phyloP scores from a whole-genome alignment of 2,329 filamentous ascomycete species.

The Zymoseptoria ardabiliae region DNA sequence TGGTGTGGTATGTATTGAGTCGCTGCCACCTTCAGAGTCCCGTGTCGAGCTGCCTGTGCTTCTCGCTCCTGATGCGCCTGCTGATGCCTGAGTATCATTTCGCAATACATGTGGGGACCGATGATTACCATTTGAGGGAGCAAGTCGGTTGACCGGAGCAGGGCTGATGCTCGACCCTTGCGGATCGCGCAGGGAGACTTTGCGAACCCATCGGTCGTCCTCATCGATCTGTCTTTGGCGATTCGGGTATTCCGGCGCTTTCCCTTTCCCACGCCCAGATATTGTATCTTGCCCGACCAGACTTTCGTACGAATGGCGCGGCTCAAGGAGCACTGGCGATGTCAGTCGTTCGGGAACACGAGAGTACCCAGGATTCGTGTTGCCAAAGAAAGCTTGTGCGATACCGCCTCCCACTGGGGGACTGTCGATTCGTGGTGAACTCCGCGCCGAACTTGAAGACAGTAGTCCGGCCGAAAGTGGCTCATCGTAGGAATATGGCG shows the following conservation, averaged over 20 bases:
- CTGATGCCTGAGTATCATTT: slow-evolving; percentile 5
- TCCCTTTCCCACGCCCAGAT: slow-evolving; percentile 12
- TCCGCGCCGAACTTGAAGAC: slow-evolving; percentile 21
- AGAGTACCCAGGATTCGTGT: slow-evolving; percentile 25
- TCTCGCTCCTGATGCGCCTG: slow-evolving; percentile 14
- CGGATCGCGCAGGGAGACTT: slow-evolving; percentile 17
- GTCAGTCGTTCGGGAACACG: slow-evolving; percentile 22
- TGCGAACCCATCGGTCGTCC: slow-evolving; percentile 21
- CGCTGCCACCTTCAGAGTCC: slow-evolving; percentile 11
- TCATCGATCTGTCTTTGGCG: slow-evolving; percentile 24
- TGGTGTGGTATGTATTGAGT: slow-evolving; percentile 23
- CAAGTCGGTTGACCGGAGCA: slow-evolving; percentile 4
- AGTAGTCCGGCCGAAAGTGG: slow-evolving; percentile 25
- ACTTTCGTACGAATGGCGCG: slow-evolving; percentile 18
- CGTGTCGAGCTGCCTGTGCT: slow-evolving; percentile 21
- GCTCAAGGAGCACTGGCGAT: slow-evolving; percentile 20
- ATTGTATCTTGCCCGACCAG: slow-evolving; percentile 12
- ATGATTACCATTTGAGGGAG: slow-evolving; percentile 1
- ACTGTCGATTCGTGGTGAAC: slow-evolving; percentile 23
- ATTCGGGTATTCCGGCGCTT: slow-evolving; percentile 16
- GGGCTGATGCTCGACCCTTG: slow-evolving; percentile 8
- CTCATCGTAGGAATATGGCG: slow-evolving; percentile 28
- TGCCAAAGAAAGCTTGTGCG: slow-evolving; percentile 23
- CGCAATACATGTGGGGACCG: not conserved
- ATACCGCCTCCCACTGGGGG: slow-evolving; percentile 15